Evolutionary conservation across 352 stramenopile species (phyloP), one percentile per base, ranked within the genome.

Genomic region (Phytopythium chamaehyphon): DNA sequence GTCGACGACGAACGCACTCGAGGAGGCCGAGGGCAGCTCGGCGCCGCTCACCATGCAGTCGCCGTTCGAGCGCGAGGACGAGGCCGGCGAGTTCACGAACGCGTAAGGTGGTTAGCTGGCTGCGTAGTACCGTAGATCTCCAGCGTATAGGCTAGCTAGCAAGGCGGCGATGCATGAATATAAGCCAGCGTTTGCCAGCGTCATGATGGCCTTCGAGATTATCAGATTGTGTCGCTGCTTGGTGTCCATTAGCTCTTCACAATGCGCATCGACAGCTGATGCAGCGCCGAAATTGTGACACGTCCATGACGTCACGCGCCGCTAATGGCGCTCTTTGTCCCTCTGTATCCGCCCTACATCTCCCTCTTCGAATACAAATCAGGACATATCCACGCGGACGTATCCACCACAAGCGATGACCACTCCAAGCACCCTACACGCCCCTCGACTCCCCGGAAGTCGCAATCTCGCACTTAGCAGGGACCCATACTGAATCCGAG

Each of bases 51-150:
- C 7, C 16, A 38, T 50, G 44, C 44, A 39, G 44, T 50, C 23
- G 28, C 43, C 59, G 23, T 37, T 48, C 44, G 21, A 38, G 28
- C n/a, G 51, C 14, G 36, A 16, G 3, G 59, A 60, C 15, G 56
- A 62, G 42, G 62, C 64, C 47, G 62, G 62, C 47, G 47, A 42
- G 42, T 71, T 71, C 58, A 52, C 58, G 21, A 66, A 64, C 57
- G 46, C 23, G 47, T 57, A 40, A n/a, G 55, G 35, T 12, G 38
- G 18, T 19, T 36, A 10, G 11, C 15, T 35, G 15, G 47, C 4
- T 19, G 5, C 18, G 18, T 33, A 14, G 28, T 33, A 33, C 5
- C 28, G n/a, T n/a, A n/a, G n/a, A n/a, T n/a, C n/a, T n/a, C n/a
- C n/a, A n/a, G n/a, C n/a, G n/a, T n/a, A n/a, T n/a, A n/a, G n/a